Evolutionary conservation across 2,329 filamentous ascomycete genomes (phyloP).

Genomic region (Aureobasidium sp.): DNA sequence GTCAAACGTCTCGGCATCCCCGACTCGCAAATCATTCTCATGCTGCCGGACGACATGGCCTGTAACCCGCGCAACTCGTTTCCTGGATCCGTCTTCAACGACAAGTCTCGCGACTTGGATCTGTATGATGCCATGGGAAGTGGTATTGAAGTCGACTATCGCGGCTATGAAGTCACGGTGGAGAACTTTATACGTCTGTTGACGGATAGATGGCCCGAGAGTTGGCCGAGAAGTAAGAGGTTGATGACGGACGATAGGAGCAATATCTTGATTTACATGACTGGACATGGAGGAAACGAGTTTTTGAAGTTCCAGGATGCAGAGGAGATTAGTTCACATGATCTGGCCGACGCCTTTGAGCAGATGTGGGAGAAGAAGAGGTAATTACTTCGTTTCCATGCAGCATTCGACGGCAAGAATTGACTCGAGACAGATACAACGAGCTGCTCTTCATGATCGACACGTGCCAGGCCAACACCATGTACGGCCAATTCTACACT

Average conservation of each 20-base stretch:
- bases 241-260: slow-evolving; percentile 90
- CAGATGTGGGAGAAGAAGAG: slow-evolving; percentile 99
- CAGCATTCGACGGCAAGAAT: neutral
- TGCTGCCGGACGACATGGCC: slow-evolving; percentile 99
- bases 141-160: slow-evolving; percentile 89
- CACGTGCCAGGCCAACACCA: slow-evolving; percentile 97
- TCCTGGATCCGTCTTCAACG: slow-evolving; percentile 96
- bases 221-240: slow-evolving; percentile 91
- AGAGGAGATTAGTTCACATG: slow-evolving; percentile 94
- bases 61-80: slow-evolving; percentile 99
- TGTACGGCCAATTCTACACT: slow-evolving; percentile 97
- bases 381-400: slow-evolving; percentile 31
- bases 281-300: slow-evolving; percentile 93
- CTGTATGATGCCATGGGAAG: slow-evolving; percentile 70
- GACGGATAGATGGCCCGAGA: slow-evolving; percentile 88
- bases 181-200: slow-evolving; percentile 96
- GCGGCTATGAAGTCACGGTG: slow-evolving; percentile 96
- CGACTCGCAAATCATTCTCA: slow-evolving; percentile 97
- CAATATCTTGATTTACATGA: slow-evolving; percentile 99
- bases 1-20: slow-evolving; percentile 97
- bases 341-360: slow-evolving; percentile 93
- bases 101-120: slow-evolving; percentile 90
- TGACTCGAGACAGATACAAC: slow-evolving; percentile 53
- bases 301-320: slow-evolving; percentile 98
- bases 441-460: slow-evolving; percentile 99